Conservation (phyloP, 176 grass and related monocot genomes). For the Hordeum marinum region DNA sequence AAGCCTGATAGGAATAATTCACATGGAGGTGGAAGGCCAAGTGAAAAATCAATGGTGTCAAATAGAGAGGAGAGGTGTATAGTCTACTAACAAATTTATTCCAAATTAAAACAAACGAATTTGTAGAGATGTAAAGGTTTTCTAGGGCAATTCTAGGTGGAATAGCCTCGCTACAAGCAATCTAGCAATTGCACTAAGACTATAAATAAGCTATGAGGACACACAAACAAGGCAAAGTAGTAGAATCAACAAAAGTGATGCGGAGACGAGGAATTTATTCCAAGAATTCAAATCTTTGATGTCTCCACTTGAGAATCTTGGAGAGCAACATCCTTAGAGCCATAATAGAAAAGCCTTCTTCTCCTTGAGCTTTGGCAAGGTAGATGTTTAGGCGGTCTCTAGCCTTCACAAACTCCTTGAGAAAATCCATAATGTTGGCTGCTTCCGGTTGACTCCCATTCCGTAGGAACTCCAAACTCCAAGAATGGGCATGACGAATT, state of each 20-base stretch:
- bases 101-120: background rate
- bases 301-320: background rate
- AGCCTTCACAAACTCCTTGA: background rate
- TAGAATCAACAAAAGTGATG: background rate
- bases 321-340: background rate
- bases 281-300: background rate
- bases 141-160: background rate
- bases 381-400: background rate
- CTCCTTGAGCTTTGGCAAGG: background rate
- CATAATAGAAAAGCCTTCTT: background rate
- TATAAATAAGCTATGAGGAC: background rate
- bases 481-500: background rate
- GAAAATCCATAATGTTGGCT: background rate
- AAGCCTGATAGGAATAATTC: background rate
- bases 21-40: background rate
- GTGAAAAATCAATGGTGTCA: background rate
- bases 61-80: background rate
- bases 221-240: background rate
- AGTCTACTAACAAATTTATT: background rate
- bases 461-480: background rate
- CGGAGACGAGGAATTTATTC: background rate
- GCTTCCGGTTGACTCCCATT: background rate
- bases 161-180: background rate
- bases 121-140: background rate
- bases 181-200: background rate